Base-by-base conservation (phyloP, 2,329 filamentous ascomycete genomes). In the Monosporascus ibericus region DNA sequence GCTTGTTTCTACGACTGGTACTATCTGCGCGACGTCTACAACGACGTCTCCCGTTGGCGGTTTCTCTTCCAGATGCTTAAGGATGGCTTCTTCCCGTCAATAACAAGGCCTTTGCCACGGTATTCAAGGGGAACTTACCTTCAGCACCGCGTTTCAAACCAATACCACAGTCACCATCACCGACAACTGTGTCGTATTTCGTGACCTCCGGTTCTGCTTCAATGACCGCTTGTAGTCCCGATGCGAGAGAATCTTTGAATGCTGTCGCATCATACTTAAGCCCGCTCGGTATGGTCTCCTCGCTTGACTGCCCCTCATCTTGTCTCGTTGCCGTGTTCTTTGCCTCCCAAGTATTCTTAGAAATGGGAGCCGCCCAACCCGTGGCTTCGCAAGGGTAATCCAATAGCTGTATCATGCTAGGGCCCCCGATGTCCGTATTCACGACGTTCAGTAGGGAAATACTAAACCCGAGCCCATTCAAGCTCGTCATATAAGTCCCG, bases 111-210 rank as follows among this genome's bases (percentile, higher is more conserved):
- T 17, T 42, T 47, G 24, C 3, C 15, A 50, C 9, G 11, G 48
- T 25, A n/a, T 11, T n/a, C 15, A n/a, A 7, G 5, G 6, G 17
- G 25, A 22, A 62, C 71, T 67, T 70, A 79, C 76, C 82, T 77
- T 95, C 86, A n/a, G 91, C 90, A 48, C 91, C 91, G 56, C 90
- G 84, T 74, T 90, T 90, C 55, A 96, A 75, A 5, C 90, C 90
- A 53, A 90, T 88, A 9, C 91, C 91, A 64, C 91, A 96, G 70
- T 96, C 91, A 47, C 91, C 91, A 65, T 96, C 91, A 42, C 91
- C 91, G 24, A 95, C 90, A 14, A 94, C 82, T 0, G 90, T 95
- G 65, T 90, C 87, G 62, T 83, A 90, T 48, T 74, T 79, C 0
- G 87, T 90, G 48, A 90, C 77, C 48, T 88, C 84, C 1, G 86